Evolutionary conservation across 208 protist species (phyloP).

Genomic region (Trypanosoma brucei): DNA sequence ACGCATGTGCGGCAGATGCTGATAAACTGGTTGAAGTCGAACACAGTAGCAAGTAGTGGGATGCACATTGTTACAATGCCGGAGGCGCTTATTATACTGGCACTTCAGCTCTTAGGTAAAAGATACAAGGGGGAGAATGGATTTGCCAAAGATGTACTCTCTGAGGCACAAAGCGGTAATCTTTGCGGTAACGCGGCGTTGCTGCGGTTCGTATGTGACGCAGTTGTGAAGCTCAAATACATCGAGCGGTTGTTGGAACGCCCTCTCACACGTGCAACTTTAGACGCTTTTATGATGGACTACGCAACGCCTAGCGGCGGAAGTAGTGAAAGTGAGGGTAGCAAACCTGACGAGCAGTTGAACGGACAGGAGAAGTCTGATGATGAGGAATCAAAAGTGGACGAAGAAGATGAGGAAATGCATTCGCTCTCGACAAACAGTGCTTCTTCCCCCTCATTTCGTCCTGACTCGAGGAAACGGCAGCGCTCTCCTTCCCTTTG

Average conservation of each 20-base stretch:
- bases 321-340: not conserved
- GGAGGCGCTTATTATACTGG: constrained; percentile 50
- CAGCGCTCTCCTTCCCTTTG: constrained; percentile 4
- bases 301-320: constrained; percentile 3
- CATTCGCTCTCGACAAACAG: constrained; percentile 3
- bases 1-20: constrained; percentile 32
- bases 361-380: not conserved
- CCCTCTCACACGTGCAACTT: constrained; percentile 9
- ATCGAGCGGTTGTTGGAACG: constrained; percentile 38
- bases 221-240: constrained; percentile 61
- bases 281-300: constrained; percentile 16
- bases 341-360: constrained; percentile 6
- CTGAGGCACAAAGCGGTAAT: not conserved
- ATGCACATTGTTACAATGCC: constrained; percentile 49
- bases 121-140: constrained; percentile 17
- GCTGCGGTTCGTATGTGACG: constrained; percentile 62
- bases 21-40: constrained; percentile 9
- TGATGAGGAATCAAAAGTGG: not conserved
- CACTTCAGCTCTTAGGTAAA: constrained; percentile 32
- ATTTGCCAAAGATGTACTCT: constrained; percentile 57
- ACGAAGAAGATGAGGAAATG: not conserved
- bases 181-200: constrained; percentile 26
- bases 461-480: constrained; percentile 8
- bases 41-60: constrained; percentile 11
- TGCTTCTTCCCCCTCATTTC: constrained; percentile 20